These are phyloP conservation scores for Coniochaeta sp. DNA, from an alignment of 2,329 filamentous ascomycete species.

Conservation along the genomic window DNA sequence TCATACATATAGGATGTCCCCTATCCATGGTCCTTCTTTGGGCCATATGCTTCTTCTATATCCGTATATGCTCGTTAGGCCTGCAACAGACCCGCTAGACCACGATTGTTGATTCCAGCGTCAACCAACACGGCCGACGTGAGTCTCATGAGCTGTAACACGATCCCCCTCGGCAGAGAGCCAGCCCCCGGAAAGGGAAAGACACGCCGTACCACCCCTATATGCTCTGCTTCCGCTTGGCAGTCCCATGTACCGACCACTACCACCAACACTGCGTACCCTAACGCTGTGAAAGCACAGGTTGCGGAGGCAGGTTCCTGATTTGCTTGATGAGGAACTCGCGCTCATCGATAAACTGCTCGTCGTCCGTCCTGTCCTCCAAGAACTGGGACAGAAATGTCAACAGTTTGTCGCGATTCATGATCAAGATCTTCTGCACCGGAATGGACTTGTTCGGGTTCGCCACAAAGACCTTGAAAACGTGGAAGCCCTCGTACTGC, in stretches of 20 bases:
- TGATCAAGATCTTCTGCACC: slow-evolving; percentile 90
- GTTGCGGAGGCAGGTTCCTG: slow-evolving; percentile 54
- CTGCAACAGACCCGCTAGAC: no score
- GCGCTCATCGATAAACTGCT: slow-evolving; percentile 97
- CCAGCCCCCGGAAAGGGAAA: no score
- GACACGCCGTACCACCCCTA: no score
- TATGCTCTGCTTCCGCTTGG: not conserved
- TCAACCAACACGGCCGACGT: no score
- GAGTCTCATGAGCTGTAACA: no score
- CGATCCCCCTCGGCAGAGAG: no score
- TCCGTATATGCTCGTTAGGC: no score
- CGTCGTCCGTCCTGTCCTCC: slow-evolving; percentile 91
- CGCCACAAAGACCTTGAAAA: slow-evolving; percentile 99
- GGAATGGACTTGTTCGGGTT: slow-evolving; percentile 97
- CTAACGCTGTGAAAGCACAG: slow-evolving; percentile 43
- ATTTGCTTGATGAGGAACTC: slow-evolving; percentile 97
- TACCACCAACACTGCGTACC: slow-evolving; percentile 6
- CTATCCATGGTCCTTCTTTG: no score
- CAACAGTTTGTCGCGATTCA: slow-evolving; percentile 88
- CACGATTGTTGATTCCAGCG: no score
- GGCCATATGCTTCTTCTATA: no score
- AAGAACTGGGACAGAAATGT: slow-evolving; percentile 87
- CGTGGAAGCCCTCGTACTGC: slow-evolving; percentile 97
- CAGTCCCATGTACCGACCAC: not conserved
- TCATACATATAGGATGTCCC: no score